A percentile compares a stretch with the other conserved stretches of the same genome.
phyloP scores from a whole-genome alignment of 2,329 filamentous ascomycete genomes.

The Zymoseptoria tritici region DNA sequence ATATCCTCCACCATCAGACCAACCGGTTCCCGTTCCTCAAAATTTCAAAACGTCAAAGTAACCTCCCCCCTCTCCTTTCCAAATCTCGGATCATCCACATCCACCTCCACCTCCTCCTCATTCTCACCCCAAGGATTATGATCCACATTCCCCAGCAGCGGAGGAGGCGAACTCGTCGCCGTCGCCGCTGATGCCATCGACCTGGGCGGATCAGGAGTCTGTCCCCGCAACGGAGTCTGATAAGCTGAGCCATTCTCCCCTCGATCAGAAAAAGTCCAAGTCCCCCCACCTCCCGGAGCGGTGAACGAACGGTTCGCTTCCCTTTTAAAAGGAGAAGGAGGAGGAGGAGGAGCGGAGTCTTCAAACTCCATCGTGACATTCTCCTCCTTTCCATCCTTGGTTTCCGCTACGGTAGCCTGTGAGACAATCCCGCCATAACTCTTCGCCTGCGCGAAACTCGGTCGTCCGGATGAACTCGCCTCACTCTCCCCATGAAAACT shows the following conservation, averaged over 20 bases:
- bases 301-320: not conserved
- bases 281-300: not conserved
- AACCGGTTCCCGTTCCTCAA: not conserved
- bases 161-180: not conserved
- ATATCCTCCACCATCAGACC: no score
- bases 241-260: not conserved
- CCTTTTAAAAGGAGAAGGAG: not conserved
- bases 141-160: not conserved
- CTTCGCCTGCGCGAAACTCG: not conserved
- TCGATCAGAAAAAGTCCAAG: not conserved
- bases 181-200: not conserved
- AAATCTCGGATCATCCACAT: slow-evolving; percentile 41
- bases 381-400: not conserved
- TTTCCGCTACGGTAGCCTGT: no score
- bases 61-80: slow-evolving; percentile 41
- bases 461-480: not conserved
- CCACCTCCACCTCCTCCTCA: slow-evolving; percentile 34
- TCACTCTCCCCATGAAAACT: not conserved
- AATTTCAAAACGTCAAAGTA: slow-evolving; percentile 39
- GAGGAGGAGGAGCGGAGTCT: not conserved
- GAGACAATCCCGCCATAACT: slow-evolving; percentile 7
- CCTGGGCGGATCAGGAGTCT: not conserved
- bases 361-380: not conserved
- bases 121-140: not conserved
- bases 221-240: no score